Evolutionary conservation across 768 basidiomycete genomes (phyloP), one percentile per base, ranked within the genome.

Genomic region (Lentinula aciculospora): DNA sequence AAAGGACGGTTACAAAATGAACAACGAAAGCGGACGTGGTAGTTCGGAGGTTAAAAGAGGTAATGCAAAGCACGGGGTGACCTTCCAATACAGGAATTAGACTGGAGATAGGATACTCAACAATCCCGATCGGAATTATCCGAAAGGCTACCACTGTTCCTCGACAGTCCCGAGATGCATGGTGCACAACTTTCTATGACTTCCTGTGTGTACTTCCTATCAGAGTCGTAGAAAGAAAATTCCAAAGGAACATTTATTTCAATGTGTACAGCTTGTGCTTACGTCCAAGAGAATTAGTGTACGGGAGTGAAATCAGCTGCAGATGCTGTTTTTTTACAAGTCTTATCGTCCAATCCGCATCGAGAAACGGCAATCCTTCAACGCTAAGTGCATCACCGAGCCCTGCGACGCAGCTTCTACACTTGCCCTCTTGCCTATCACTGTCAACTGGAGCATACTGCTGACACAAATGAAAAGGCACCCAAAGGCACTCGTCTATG

Each of bases 271-370:
- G 37, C 37, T 39, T 3, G 17, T 39, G n/a, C 21, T 19, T 44
- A 44, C 42, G 42, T 44, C 42, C 19, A 44, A 23, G 9, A 21
- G n/a, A n/a, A 23, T 21, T 44, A 21, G 9, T 23, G 42, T 44
- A 44, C 42, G 42, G 42, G 42, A 44, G 21, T n/a, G 29, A 5
- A 6, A 48, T 48, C 46, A 48, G 46, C 28, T 29, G 46, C 46
- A 48, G 46, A 48, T 48, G 10, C 29, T 17, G 10, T 31, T 48
- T 29, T 25, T 15, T 9, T 48, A 29, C 17, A 21, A 32, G 17
- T 34, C 49, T 50, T 50, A 50, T 50, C 49, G 49, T 50, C 49
- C 49, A 50, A 50, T 50, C 42, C 42, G 13, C 42, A 23, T 10
- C 21, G 21, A 21, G 49, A 50, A 34, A 12, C 19, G 49, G 19